Percentiles rank a stretch among this genome's conserved stretches.
Conservation (phyloP, 495 filamentous ascomycete genomes). For the Neurospora sp. region DNA sequence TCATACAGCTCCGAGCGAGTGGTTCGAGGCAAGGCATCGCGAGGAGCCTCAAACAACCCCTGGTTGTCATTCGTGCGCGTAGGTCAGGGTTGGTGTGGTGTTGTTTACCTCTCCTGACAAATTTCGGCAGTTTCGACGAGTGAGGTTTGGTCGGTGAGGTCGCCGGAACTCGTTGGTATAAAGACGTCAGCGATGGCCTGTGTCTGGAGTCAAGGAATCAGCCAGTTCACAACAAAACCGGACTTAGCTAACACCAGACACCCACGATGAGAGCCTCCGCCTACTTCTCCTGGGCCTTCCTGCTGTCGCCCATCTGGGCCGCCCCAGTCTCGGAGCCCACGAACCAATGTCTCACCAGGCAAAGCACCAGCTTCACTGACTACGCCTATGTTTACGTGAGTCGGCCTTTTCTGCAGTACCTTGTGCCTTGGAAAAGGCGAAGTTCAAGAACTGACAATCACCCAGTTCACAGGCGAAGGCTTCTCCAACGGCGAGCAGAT, state of each 20-base stretch:
- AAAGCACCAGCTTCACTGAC: background rate
- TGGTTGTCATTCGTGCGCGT: background rate
- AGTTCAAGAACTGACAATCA: background rate
- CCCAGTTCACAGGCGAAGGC: conserved; percentile 4
- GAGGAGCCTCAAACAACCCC: background rate
- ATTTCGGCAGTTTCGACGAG: background rate
- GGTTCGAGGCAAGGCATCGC: background rate
- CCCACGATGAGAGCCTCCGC: background rate
- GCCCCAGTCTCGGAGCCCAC: background rate
- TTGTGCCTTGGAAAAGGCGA: background rate
- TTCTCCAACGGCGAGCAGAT: conserved; percentile 2
- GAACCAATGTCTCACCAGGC: background rate
- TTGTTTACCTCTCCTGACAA: background rate
- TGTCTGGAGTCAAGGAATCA: background rate
- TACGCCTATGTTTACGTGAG: background rate
- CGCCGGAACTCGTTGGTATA: background rate
- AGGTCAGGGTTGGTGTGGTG: background rate
- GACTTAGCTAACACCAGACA: background rate
- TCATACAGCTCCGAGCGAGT: background rate
- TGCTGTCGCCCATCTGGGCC: background rate
- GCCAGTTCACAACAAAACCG: background rate
- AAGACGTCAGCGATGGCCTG: background rate
- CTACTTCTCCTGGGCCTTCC: background rate
- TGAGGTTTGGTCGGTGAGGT: background rate
- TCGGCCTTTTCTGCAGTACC: background rate